Evolutionary conservation across 768 basidiomycete species (phyloP).

Genomic region (Coprinopsis cinerea): DNA sequence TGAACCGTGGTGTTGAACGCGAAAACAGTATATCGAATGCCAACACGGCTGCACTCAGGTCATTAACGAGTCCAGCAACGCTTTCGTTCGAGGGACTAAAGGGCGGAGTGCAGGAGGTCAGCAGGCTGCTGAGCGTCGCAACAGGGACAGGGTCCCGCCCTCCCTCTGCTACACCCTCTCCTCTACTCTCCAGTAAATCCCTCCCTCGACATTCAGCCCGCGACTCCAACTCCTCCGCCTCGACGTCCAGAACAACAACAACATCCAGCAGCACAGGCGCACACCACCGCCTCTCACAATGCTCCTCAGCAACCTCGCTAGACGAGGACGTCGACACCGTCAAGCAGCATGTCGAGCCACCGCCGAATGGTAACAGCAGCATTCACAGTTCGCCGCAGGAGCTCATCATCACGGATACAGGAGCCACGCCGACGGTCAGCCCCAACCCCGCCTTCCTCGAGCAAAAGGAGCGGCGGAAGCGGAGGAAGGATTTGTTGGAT

Average conservation of each 20-base stretch:
- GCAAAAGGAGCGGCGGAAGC: constrained; percentile 17
- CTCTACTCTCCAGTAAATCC: neutral
- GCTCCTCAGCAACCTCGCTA: constrained; percentile 3
- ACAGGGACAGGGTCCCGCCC: constrained; percentile 15
- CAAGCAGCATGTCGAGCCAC: neutral
- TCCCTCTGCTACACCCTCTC: constrained; percentile 1
- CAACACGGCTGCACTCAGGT: constrained; percentile 11
- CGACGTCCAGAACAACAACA: constrained; percentile 1
- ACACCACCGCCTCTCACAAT: neutral
- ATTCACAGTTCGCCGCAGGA: constrained; percentile 20
- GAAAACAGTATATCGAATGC: constrained; percentile 17
- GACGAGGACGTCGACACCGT: constrained; percentile 17
- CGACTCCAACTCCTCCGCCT: neutral
- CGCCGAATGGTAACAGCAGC: neutral
- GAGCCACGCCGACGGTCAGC: constrained; percentile 42
- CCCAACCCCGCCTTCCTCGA: constrained; percentile 41
- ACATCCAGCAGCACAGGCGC: neutral
- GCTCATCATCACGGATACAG: constrained; percentile 43
- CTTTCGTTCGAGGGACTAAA: constrained; percentile 54
- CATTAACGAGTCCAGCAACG: constrained; percentile 12
- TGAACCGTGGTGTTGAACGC: constrained; percentile 53
- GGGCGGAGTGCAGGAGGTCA: constrained; percentile 56
- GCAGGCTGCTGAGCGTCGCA: constrained; percentile 50
- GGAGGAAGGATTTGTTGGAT: constrained; percentile 5
- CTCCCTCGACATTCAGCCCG: neutral